Evolutionary conservation across 805 yeast species (phyloP).

Genomic region (Hanseniaspora occidentalis): DNA sequence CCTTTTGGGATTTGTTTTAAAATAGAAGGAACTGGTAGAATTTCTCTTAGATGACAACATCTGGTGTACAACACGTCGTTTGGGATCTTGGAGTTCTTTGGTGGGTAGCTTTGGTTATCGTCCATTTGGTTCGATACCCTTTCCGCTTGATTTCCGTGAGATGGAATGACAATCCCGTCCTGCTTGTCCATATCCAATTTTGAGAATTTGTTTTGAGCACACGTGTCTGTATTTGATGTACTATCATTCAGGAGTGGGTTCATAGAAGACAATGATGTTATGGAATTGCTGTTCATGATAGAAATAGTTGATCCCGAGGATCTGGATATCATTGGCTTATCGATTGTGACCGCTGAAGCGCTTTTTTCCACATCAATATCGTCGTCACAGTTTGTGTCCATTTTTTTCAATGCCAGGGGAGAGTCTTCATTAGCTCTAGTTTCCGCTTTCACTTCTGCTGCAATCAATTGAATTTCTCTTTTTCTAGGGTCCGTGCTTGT

Average conservation of each 20-base stretch:
- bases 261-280: conserved; percentile 1
- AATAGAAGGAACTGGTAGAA: conserved; percentile 84
- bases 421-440: conserved; percentile 23
- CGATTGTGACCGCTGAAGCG: conserved; percentile 28
- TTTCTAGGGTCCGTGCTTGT: conserved; percentile 12
- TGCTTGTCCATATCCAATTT: not conserved
- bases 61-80: conserved; percentile 75
- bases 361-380: conserved; percentile 24
- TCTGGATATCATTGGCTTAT: conserved; percentile 32
- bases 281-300: conserved; percentile 9
- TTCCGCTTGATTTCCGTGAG: not conserved
- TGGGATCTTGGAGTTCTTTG: conserved; percentile 23
- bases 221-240: not conserved
- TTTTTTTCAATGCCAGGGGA: conserved; percentile 21
- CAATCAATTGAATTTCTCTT: conserved; percentile 23
- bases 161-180: not conserved
- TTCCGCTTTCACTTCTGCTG: conserved; percentile 28
- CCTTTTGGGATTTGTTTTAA: conserved; percentile 65
- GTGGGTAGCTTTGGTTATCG: conserved; percentile 20
- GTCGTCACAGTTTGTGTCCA: conserved; percentile 25
- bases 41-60: conserved; percentile 87
- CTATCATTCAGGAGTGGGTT: not conserved
- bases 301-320: conserved; percentile 21
- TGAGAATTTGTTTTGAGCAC: not conserved
- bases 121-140: conserved; percentile 8